phyloP scores from a whole-genome alignment of 2,329 filamentous ascomycete genomes.

The Grosmannia serpens region DNA sequence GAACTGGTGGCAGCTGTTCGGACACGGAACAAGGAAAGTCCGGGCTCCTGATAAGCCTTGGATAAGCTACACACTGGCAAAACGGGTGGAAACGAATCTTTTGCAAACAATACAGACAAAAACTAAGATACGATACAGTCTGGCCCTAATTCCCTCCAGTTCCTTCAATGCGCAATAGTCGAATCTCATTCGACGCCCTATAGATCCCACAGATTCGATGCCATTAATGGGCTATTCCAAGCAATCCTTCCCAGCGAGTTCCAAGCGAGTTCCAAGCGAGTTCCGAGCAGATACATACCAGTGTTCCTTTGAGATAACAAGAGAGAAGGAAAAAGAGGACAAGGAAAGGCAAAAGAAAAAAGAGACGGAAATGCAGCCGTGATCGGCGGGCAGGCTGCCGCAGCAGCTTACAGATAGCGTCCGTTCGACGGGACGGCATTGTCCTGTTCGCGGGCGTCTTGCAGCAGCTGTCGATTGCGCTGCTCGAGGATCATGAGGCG shows the following conservation, averaged over 20 bases:
- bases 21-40: constrained; percentile 1
- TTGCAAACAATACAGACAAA: too few species aligned
- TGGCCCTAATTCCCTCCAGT: too few species aligned
- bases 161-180: too few species aligned
- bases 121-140: too few species aligned
- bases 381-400: neutral
- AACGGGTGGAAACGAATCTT: too few species aligned
- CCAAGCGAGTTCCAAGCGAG: neutral
- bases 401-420: neutral
- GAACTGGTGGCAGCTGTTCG: neutral
- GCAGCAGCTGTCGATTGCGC: neutral
- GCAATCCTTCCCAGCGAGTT: neutral
- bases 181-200: neutral
- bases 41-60: neutral
- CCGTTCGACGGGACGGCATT: neutral
- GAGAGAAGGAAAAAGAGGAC: too few species aligned
- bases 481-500: neutral
- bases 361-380: neutral
- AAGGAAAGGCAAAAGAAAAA: neutral
- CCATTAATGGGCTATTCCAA: neutral
- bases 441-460: neutral
- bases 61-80: neutral
- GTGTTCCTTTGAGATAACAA: neutral
- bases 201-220: neutral
- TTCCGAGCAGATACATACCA: neutral